phyloP scores from a whole-genome alignment of 768 basidiomycete species.

The Artomyces pyxidatus region DNA sequence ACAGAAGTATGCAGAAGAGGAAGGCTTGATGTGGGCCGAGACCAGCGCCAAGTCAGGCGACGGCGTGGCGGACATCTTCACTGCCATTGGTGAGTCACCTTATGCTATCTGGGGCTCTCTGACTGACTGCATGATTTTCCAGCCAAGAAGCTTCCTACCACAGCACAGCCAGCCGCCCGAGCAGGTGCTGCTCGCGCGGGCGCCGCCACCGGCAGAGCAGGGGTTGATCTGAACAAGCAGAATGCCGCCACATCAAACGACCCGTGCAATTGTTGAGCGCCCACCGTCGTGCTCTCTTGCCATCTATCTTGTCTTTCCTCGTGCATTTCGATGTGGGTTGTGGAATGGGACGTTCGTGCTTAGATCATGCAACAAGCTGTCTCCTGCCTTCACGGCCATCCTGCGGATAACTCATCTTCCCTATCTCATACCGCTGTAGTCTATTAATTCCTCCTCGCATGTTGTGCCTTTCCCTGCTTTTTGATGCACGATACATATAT shows the following conservation, averaged over 20 bases:
- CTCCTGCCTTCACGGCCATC: neutral
- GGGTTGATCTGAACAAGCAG: constrained; percentile 80
- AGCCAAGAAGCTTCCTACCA: constrained; percentile 89
- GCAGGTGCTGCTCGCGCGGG: constrained; percentile 45
- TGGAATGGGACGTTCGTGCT: neutral
- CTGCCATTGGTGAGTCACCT: constrained; percentile 62
- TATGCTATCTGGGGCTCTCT: neutral
- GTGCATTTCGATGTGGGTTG: neutral
- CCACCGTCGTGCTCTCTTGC: constrained; percentile 1
- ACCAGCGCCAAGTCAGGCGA: constrained; percentile 87
- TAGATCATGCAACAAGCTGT: neutral
- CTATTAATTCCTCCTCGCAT: constrained; percentile 17
- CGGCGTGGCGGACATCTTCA: constrained; percentile 81
- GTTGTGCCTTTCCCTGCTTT: constrained; percentile 26
- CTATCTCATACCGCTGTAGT: constrained; percentile 18
- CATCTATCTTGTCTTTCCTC: neutral
- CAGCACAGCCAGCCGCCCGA: constrained; percentile 59
- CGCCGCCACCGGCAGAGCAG: constrained; percentile 42
- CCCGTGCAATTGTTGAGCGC: constrained; percentile 64
- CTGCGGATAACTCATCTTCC: constrained; percentile 9
- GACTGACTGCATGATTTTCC: constrained; percentile 6
- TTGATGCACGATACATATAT: constrained; percentile 30
- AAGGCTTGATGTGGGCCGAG: constrained; percentile 89
- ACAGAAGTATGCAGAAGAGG: constrained; percentile 86
- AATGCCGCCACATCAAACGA: constrained; percentile 48